phyloP scores from a whole-genome alignment of 2,329 filamentous ascomycete genomes.

The Colletotrichum lupini region DNA sequence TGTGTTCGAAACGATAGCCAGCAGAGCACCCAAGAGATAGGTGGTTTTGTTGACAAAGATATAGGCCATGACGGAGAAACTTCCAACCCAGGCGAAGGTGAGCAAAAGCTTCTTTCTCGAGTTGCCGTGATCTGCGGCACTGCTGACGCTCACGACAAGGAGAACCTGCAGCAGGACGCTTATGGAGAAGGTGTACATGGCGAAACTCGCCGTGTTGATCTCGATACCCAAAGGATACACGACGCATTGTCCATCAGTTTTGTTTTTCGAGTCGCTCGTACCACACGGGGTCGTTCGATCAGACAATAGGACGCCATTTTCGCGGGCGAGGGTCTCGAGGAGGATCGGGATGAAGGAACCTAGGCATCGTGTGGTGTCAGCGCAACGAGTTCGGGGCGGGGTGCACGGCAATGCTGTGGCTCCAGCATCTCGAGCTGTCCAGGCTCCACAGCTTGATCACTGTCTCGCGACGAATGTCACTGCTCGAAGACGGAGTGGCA shows the following conservation, averaged over 20 bases:
- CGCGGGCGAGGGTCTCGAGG: conserved; percentile 90
- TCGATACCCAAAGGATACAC: conserved; percentile 84
- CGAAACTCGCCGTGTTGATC: conserved; percentile 96
- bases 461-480: neutral
- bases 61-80: conserved; percentile 88
- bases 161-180: conserved; percentile 91
- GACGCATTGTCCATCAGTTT: conserved; percentile 76
- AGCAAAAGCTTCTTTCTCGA: conserved; percentile 91
- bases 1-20: conserved; percentile 92
- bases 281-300: conserved; percentile 82
- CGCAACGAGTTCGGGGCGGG: neutral
- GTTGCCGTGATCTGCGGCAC: conserved; percentile 91
- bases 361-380: conserved; percentile 47
- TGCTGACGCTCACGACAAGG: conserved; percentile 95
- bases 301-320: conserved; percentile 86
- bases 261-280: conserved; percentile 65
- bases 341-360: conserved; percentile 96
- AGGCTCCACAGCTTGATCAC: neutral
- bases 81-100: conserved; percentile 84
- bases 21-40: conserved; percentile 83
- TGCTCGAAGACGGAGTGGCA: neutral
- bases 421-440: neutral
- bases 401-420: neutral
- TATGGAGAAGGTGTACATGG: conserved; percentile 97
- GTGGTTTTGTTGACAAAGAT: conserved; percentile 79